Conservation (phyloP, 805 yeast species). For the Saturnispora kantuleensis region DNA sequence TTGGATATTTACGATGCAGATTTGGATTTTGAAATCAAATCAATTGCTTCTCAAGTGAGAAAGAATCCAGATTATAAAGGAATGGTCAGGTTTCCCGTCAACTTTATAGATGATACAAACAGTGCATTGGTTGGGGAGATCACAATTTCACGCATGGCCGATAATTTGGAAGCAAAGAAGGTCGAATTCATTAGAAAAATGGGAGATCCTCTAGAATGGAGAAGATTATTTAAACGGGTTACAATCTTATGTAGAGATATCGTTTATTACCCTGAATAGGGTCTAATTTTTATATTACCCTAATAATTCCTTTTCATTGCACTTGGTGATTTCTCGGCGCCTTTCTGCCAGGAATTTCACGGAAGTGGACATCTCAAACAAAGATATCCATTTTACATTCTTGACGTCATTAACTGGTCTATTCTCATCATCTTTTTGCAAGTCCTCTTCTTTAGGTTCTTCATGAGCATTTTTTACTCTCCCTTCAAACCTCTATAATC, state of each 20-base stretch:
- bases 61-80: constrained; percentile 25
- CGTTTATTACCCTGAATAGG: constrained; percentile 27
- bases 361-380: too few species aligned
- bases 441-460: too few species aligned
- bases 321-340: background rate
- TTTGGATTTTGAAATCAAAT: constrained; percentile 15
- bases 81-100: constrained; percentile 30
- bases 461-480: background rate
- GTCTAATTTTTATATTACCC: background rate
- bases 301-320: too few species aligned
- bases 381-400: too few species aligned
- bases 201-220: constrained; percentile 71
- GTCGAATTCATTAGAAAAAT: constrained; percentile 45
- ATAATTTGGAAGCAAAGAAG: constrained; percentile 32
- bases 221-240: constrained; percentile 50
- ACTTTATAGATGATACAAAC: constrained; percentile 36
- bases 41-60: constrained; percentile 15
- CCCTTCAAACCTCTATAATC: background rate
- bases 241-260: constrained; percentile 49
- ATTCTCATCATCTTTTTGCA: too few species aligned
- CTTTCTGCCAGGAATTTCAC: too few species aligned
- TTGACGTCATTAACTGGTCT: too few species aligned
- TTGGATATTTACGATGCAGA: constrained; percentile 29
- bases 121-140: constrained; percentile 38
- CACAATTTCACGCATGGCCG: constrained; percentile 31